These are phyloP conservation scores for Perkinsela sp. DNA, from an alignment of 208 protist genomes.

Conservation along the genomic window DNA sequence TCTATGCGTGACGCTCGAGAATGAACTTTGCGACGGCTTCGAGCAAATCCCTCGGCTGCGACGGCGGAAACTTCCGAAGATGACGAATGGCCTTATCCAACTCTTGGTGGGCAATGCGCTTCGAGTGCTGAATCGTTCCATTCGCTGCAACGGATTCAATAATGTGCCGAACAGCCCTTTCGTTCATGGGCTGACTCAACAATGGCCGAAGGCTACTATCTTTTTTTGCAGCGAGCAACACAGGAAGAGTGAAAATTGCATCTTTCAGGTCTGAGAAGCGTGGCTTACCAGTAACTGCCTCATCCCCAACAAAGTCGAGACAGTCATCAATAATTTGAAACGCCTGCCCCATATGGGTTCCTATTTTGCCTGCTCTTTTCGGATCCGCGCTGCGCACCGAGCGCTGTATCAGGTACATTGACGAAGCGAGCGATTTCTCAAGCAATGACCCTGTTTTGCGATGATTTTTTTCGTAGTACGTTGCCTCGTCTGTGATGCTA, in stretches of 20 bases:
- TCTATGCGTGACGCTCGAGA: slow-evolving; percentile 16
- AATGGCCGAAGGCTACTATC: slow-evolving; percentile 18
- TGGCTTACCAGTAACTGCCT: slow-evolving; percentile 33
- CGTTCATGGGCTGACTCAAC: slow-evolving; percentile 17
- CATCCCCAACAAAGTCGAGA: slow-evolving; percentile 58
- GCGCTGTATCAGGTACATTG: slow-evolving; percentile 39
- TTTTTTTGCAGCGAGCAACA: slow-evolving; percentile 24
- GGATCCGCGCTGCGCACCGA: slow-evolving; percentile 14
- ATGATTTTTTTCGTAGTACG: slow-evolving; percentile 67
- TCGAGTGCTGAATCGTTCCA: slow-evolving; percentile 19
- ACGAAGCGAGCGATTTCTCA: slow-evolving; percentile 52
- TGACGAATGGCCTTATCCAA: slow-evolving; percentile 17
- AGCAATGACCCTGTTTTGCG: slow-evolving; percentile 77
- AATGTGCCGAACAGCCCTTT: slow-evolving; percentile 14
- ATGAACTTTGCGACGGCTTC: slow-evolving; percentile 20
- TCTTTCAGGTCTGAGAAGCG: slow-evolving; percentile 40
- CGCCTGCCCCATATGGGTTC: slow-evolving; percentile 66
- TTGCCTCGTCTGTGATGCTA: slow-evolving; percentile 26
- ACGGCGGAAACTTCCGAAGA: slow-evolving; percentile 16
- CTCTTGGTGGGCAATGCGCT: slow-evolving; percentile 24
- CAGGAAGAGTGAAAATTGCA: slow-evolving; percentile 38
- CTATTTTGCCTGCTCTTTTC: slow-evolving; percentile 30
- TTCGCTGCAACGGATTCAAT: slow-evolving; percentile 15
- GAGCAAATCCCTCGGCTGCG: slow-evolving; percentile 20
- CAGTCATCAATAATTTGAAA: slow-evolving; percentile 80